Base-by-base conservation (phyloP, 768 basidiomycete genomes). In the Chiua virens region DNA sequence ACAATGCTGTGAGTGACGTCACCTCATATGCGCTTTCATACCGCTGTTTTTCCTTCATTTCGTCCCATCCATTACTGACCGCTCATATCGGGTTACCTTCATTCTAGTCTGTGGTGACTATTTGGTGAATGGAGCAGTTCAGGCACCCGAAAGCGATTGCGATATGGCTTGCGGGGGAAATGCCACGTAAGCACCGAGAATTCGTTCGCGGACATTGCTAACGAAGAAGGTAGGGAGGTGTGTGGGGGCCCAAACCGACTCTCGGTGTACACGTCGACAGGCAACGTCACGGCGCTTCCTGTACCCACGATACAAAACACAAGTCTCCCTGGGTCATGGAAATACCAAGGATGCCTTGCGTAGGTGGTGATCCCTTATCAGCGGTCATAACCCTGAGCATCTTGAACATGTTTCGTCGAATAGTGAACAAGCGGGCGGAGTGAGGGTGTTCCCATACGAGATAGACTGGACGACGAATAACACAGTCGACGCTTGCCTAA, bases 161-260 rank as follows among this genome's bases (percentile, higher is more conserved):
- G 81, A 78, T 63, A 89, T 86, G 86, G 76, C 74, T 0, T 95
- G 92, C 54, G 77, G 77, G 17, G 92, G 89, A 21, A 85, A 83
- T 51, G 35, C 80, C 11, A 74, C 79, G 87, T 87, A 55, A 58
- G 84, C 64, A 0, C 37, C 35, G 23, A 28, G 0, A 41, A 15
- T 42, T 15, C 35, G 18, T 47, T 13, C 35, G 6, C 13, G 23
- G 21, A 35, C 54, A n/a, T 53, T 30, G n/a, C 45, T 57, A n/a
- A 54, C 48, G 35, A 52, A 25, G 23, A 50, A 7, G 13, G 41
- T 52, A 85, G 83, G 13, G 76, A 86, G 64, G 80, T 82, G 37
- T 92, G 89, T 54, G 89, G 89, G 62, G 89, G 83, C 7, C 79
- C 83, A 2, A 83, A 84, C 60, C 77, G 81, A n/a, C 61, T 91